Evolutionary conservation across 2,329 filamentous ascomycete genomes (phyloP).

Genomic region (Penicillium fuscoglaucum): DNA sequence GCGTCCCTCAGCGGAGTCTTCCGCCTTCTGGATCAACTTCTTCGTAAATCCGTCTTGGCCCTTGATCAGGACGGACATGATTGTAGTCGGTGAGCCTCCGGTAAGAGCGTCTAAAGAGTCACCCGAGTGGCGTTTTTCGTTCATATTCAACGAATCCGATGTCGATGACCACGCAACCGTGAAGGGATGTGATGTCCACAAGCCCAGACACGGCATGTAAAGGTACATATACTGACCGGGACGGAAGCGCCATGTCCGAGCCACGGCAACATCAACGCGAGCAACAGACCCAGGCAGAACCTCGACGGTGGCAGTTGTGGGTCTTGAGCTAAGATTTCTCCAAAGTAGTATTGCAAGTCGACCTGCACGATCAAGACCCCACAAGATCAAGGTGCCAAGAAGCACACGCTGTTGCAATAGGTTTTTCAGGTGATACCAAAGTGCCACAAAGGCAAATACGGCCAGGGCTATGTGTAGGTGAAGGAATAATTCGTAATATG

Average conservation of each 20-base stretch:
- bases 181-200: constrained; percentile 47
- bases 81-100: constrained; percentile 27
- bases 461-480: constrained; percentile 45
- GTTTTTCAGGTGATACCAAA: constrained; percentile 39
- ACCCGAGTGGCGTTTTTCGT: constrained; percentile 32
- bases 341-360: constrained; percentile 51
- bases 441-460: constrained; percentile 40
- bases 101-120: constrained; percentile 33
- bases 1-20: constrained; percentile 26
- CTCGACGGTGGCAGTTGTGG: constrained; percentile 55
- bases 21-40: constrained; percentile 31
- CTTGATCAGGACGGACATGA: constrained; percentile 37
- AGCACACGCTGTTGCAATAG: constrained; percentile 34
- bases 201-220: constrained; percentile 52
- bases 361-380: constrained; percentile 43
- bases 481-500: constrained; percentile 48
- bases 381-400: constrained; percentile 34
- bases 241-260: constrained; percentile 34
- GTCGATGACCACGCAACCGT: constrained; percentile 43
- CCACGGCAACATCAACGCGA: constrained; percentile 42
- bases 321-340: constrained; percentile 51
- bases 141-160: constrained; percentile 12
- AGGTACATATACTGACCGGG: constrained; percentile 58
- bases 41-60: constrained; percentile 37
- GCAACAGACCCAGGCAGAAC: constrained; percentile 58